Evolutionary conservation across 257 asterid genomes (phyloP).

Genomic region (Solanum dulcamara): DNA sequence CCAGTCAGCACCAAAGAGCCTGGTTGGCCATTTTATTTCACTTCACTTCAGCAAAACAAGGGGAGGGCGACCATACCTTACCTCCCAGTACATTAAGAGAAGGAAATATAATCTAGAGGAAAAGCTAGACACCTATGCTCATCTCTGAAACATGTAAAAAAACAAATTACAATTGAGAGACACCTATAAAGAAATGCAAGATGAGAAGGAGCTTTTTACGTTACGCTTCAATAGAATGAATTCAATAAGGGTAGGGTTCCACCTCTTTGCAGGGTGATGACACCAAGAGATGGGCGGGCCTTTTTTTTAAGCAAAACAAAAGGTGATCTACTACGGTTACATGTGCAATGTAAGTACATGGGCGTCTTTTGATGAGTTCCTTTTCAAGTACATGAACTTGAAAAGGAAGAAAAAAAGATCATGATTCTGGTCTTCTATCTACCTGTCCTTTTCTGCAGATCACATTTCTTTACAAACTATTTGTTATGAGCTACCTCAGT

Average conservation of each 20-base stretch:
- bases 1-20: not conserved
- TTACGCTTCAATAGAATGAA: no score
- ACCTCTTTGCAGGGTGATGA: no score
- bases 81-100: not conserved
- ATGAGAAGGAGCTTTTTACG: no score
- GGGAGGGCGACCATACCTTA: not conserved
- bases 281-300: no score
- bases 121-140: not conserved
- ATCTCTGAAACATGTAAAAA: not conserved
- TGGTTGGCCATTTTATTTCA: not conserved
- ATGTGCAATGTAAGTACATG: not conserved
- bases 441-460: not conserved
- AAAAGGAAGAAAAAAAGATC: not conserved
- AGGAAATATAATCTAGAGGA: not conserved
- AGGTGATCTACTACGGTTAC: no score
- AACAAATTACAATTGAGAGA: not conserved
- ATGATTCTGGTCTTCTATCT: not conserved
- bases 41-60: not conserved
- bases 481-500: not conserved
- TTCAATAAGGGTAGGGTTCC: no score
- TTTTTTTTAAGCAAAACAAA: no score
- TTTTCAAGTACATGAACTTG: not conserved
- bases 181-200: no score
- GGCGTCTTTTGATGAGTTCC: not conserved
- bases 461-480: not conserved